Evolutionary conservation across 257 asterid species (phyloP), one percentile per base, ranked within the genome.

Genomic region (Marsdenia floribunda): DNA sequence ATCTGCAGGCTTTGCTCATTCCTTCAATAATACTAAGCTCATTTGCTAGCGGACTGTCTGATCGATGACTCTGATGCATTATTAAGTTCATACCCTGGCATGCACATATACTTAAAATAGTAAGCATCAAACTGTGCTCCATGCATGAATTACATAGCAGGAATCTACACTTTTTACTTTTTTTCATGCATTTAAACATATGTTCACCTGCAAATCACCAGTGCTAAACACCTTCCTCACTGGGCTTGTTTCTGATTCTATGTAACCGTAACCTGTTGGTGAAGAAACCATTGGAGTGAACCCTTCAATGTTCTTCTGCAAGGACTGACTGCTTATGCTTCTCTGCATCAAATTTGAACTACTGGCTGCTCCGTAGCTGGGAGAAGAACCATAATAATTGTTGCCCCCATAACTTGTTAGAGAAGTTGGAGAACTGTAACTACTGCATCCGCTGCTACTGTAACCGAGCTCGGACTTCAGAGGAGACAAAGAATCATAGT

Each of bases 1-100:
- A 94, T 16, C 83, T 82, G 85, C 87, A 83, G 61, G 97, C 97
- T 83, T 88, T 92, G 80, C 77, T 89, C 99, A 92, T 92, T 78
- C 92, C 83, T 83, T 94, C 99, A 3, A 90, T 83, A 73, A 90
- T 90, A 47, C 87, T 84, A 70, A 68, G 83, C 83, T 90, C 99
- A 13, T 83, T 83, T 4, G 89, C 78, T 52, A 89, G 80, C 10
- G 90, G 78, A 67, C 89, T 88, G 26, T 73, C 89, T 15, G 87
- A 78, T 55, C 85, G 63, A 10, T 81, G 85, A 37, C 67, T 78
- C 9, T 79, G 85, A 68, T 80, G 88, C 64, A 72, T 75, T 69
- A 71, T 75, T 65, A 76, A 65, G 61, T 82, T 86, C 76, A 79
- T 74, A 24, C 87, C 85, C 92, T 86, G 80, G 50, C 54, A 57